Evolutionary conservation across 192 early-diverging fungal species (phyloP).

Genomic region (Lobosporangium transversale): DNA sequence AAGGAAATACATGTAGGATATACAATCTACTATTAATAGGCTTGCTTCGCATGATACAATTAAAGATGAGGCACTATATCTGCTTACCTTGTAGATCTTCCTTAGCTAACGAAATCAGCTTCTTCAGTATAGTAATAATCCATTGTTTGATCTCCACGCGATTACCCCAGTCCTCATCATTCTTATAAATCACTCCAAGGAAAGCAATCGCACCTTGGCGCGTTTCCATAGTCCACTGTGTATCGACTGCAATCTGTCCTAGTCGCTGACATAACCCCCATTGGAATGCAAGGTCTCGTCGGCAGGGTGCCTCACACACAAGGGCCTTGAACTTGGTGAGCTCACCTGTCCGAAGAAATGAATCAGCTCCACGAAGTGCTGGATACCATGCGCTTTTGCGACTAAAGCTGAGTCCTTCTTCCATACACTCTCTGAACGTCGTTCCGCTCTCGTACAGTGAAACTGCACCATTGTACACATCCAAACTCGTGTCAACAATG

Average conservation of each 20-base stretch:
- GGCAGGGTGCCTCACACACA: conserved; percentile 1
- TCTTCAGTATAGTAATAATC: neutral
- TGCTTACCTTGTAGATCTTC: neutral
- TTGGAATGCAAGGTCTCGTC: neutral
- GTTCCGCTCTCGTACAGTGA: neutral
- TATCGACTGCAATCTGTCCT: neutral
- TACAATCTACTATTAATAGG: neutral
- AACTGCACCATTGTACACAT: neutral
- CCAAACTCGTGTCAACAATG: neutral
- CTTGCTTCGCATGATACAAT: neutral
- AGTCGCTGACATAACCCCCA: conserved; percentile 10
- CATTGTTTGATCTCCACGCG: neutral
- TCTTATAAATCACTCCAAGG: neutral
- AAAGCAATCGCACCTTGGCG: neutral
- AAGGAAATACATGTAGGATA: neutral
- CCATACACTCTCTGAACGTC: neutral
- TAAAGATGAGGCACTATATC: neutral
- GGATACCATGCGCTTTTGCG: conserved; percentile 5
- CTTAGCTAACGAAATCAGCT: neutral
- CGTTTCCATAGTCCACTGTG: neutral
- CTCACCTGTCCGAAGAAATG: neutral
- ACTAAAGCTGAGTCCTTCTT: conserved; percentile 6
- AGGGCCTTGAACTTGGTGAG: neutral
- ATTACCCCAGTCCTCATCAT: neutral
- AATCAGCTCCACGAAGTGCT: conserved; percentile 2